Percentiles rank a stretch among this genome's conserved stretches.
Evolutionary conservation across 1,284 basidiomycete species (phyloP).

Genomic region (Pyrrhoderma noxium): DNA sequence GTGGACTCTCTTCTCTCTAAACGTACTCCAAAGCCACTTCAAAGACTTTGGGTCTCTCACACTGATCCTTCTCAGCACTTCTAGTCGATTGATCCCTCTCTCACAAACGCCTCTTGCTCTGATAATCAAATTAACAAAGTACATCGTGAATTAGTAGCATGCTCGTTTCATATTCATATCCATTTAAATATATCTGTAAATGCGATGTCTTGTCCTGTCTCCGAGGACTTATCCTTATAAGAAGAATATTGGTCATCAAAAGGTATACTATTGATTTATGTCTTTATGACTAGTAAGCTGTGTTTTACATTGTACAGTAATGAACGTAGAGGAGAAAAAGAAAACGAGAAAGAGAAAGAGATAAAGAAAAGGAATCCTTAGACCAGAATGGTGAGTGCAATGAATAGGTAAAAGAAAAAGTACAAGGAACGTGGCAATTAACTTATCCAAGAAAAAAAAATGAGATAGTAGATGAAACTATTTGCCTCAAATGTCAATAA

Average conservation of each 20-base stretch:
- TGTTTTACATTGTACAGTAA: not conserved
- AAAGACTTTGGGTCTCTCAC: constrained; percentile 12
- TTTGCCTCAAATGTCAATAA: too few relatives aligned
- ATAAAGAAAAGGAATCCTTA: not conserved
- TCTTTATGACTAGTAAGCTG: too few relatives aligned
- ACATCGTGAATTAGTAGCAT: too few relatives aligned
- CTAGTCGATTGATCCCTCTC: too few relatives aligned
- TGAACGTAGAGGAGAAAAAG: not conserved
- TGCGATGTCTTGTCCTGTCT: not conserved
- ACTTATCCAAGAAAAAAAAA: not conserved
- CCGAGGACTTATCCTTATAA: not conserved
- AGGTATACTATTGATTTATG: too few relatives aligned
- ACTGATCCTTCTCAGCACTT: not conserved
- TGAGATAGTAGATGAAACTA: not conserved
- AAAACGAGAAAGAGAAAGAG: not conserved
- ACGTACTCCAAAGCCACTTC: constrained; percentile 17
- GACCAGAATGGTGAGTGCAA: not conserved
- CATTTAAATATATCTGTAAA: too few relatives aligned
- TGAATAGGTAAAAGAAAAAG: not conserved
- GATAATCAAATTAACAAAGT: too few relatives aligned
- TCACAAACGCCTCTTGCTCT: too few relatives aligned
- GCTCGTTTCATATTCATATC: too few relatives aligned
- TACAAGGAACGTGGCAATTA: constrained; percentile 5
- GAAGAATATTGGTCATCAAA: too few relatives aligned
- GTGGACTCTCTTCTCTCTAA: constrained; percentile 36